A percentile compares a stretch with the other conserved stretches of the same genome.
Conservation (phyloP, 192 early-diverging fungal species). For the Chytriomyces confervae region DNA sequence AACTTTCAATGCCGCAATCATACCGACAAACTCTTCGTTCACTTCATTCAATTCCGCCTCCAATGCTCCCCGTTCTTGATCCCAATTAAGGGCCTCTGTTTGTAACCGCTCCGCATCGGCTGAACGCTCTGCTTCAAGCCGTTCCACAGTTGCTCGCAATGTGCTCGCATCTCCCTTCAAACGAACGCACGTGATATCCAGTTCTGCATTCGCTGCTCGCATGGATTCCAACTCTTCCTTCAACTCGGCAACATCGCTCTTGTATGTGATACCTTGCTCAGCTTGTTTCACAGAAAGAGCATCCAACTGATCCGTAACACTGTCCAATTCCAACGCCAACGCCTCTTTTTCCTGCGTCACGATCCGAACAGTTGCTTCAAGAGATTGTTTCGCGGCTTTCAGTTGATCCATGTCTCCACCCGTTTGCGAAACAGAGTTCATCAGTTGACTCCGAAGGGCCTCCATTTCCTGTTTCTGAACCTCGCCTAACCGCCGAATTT, state of each 20-base stretch:
- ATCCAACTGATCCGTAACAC: neutral
- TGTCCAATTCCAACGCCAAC: neutral
- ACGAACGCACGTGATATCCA: neutral
- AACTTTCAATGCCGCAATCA: conserved; percentile 3
- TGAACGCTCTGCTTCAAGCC: neutral
- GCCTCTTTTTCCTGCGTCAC: neutral
- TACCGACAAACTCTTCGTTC: conserved; percentile 15
- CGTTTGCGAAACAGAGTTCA: neutral
- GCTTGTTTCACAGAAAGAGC: neutral
- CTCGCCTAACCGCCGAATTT: neutral
- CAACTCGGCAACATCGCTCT: neutral
- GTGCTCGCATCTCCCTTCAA: neutral
- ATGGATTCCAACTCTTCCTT: neutral
- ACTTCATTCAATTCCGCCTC: conserved; percentile 7
- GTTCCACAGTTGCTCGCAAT: neutral
- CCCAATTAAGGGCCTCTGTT: neutral
- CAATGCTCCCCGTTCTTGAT: neutral
- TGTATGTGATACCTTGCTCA: neutral
- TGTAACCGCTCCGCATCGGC: conserved; percentile 4
- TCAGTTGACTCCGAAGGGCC: neutral
- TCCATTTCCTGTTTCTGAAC: neutral
- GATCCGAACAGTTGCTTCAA: neutral
- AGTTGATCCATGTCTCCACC: neutral
- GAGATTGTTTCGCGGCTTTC: neutral
- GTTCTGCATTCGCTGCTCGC: neutral